These are phyloP conservation scores for Phytopythium kandeliae DNA, from an alignment of 352 stramenopile species.

Conservation along the genomic window DNA sequence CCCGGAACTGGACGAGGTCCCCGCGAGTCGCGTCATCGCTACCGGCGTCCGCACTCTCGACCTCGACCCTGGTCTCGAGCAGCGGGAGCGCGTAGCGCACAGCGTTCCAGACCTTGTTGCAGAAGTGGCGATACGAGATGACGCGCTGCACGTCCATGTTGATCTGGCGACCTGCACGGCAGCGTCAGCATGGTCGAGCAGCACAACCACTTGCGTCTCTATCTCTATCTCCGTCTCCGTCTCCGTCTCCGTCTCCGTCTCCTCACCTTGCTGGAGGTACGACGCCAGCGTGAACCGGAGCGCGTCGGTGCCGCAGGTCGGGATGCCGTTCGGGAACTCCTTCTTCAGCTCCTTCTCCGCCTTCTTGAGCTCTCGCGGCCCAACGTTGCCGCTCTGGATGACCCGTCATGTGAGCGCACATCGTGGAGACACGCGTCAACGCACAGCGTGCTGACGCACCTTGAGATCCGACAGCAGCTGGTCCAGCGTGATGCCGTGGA, in stretches of 20 bases:
- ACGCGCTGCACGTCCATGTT: conserved; percentile 87
- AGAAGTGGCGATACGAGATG: conserved; percentile 82
- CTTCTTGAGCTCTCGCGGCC: conserved; percentile 91
- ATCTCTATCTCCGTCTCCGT: neutral
- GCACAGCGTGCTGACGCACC: conserved; percentile 10
- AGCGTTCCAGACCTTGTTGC: conserved; percentile 89
- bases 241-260: neutral
- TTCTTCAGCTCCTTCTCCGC: conserved; percentile 94
- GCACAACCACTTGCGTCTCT: too few relatives aligned
- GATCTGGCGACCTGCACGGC: conserved; percentile 59
- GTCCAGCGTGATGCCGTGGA: conserved; percentile 94
- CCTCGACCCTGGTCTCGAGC: too few relatives aligned
- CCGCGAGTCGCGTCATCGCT: neutral
- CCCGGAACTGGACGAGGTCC: conserved; percentile 23
- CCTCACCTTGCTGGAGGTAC: conserved; percentile 85
- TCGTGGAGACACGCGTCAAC: neutral
- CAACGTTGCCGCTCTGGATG: conserved; percentile 52
- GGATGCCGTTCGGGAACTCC: conserved; percentile 98
- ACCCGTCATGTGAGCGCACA: neutral
- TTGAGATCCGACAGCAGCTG: conserved; percentile 91
- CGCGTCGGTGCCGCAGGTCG: conserved; percentile 96
- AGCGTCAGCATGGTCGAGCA: neutral
- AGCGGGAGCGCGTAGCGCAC: conserved; percentile 71
- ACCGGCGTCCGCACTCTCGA: neutral
- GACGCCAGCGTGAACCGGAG: conserved; percentile 96